Conservation (phyloP, 129 eudicot genomes). For the Sambucus nigra region DNA sequence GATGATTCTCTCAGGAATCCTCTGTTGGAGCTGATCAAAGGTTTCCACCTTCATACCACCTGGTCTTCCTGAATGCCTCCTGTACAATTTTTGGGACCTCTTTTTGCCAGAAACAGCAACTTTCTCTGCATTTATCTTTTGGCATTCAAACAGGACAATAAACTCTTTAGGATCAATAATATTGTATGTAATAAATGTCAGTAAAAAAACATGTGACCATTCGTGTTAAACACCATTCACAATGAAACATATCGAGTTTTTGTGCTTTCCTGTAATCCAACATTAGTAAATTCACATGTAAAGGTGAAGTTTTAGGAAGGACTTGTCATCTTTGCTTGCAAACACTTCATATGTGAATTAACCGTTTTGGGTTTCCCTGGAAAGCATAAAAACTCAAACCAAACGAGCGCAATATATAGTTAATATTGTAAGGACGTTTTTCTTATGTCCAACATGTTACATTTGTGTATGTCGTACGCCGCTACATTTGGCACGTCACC, state of each 20-base stretch:
- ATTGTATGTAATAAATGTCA: neutral
- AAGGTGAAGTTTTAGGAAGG: too few relatives aligned
- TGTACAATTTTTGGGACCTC: slow-evolving; percentile 68
- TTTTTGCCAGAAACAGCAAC: slow-evolving; percentile 92
- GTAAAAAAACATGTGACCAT: neutral
- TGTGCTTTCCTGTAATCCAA: too few relatives aligned
- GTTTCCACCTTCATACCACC: slow-evolving; percentile 98
- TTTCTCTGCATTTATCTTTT: slow-evolving; percentile 89
- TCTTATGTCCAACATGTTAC: too few relatives aligned
- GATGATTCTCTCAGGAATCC: slow-evolving; percentile 88
- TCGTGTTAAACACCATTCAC: neutral
- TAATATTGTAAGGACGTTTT: too few relatives aligned
- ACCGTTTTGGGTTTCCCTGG: too few relatives aligned
- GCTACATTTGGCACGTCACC: too few relatives aligned
- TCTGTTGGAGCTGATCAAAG: slow-evolving; percentile 83
- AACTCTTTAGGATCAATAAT: neutral
- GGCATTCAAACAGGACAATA: neutral
- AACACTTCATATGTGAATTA: too few relatives aligned
- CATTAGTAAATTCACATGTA: too few relatives aligned
- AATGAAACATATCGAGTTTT: neutral
- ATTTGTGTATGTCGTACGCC: too few relatives aligned
- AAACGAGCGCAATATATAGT: too few relatives aligned
- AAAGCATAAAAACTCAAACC: too few relatives aligned
- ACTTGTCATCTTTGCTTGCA: too few relatives aligned
- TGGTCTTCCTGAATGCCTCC: slow-evolving; percentile 98